Base-by-base conservation (phyloP, 2,329 filamentous ascomycete genomes). In the Ophiostoma quercus region DNA sequence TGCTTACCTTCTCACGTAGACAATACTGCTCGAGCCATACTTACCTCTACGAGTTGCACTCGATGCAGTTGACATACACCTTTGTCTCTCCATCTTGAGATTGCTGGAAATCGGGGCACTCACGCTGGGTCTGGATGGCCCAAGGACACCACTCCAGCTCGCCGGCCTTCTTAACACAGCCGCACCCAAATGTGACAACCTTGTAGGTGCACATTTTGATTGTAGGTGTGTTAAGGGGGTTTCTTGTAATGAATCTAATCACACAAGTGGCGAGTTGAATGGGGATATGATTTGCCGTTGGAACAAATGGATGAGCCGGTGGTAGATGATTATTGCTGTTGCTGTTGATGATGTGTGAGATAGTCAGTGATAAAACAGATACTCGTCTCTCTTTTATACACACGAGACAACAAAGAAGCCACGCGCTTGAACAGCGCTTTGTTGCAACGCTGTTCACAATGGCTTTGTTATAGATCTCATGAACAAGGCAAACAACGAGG, bases 41-140 rank as follows among this genome's bases (percentile, higher is more conserved):
- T 19, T 19, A 51, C 41, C 7, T 34, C 29, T 57, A 11, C 12
- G 67, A 68, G 41, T 65, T 67, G 70, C 70, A 70, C 32, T 39
- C 16, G 11, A 68, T 41, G 62, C 70, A 71, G 37, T 66, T 67
- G 8, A 62, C 66, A 32, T 66, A 66, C 16, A 71, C 51, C 12
- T 37, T 11, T 12, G 1, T 8, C 4, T 29, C 11, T 5, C 34
- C 47, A 14, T 29, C 37, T 14, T 62, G 32, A 22, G 5, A 47
- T 66, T 70, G 68, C 68, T 71, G 70, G 51, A 71, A 71, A 8
- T 43, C 25, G 19, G 71, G 67, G 19, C 70, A 71, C 22, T 51
- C 66, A 29, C 47, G 37, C 43, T 51, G 25, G 1, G n/a, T 66
- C 9, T 54, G 16, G 8, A 12, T 3, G 8, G 66, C 70, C 60